Percentiles rank a stretch among this genome's conserved stretches.
Conservation (phyloP, 306 rosid genomes). For the Cucurbita ficifolia region DNA sequence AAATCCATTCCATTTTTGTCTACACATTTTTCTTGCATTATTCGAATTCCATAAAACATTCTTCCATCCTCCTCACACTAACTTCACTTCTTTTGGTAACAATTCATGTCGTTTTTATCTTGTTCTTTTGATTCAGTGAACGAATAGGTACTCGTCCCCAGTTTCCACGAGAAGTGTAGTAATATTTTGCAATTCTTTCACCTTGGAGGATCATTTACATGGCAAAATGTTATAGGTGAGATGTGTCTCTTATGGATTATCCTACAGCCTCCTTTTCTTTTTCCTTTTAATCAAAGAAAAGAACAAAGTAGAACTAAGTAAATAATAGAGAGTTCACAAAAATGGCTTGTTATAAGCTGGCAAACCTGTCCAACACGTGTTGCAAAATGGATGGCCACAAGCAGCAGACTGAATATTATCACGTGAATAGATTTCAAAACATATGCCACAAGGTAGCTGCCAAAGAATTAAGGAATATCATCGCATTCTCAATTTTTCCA, state of each 20-base stretch:
- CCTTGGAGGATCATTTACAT: background rate
- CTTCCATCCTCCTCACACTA: background rate
- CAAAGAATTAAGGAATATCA: conserved; percentile 6
- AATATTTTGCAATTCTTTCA: background rate
- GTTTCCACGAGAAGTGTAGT: background rate
- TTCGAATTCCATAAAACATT: background rate
- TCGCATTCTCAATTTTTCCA: background rate
- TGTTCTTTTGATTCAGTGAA: background rate
- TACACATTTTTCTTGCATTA: background rate
- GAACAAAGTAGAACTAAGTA: background rate
- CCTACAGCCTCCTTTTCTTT: background rate
- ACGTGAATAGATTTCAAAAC: conserved; percentile 35
- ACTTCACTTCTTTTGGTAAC: background rate
- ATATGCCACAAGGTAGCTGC: conserved; percentile 45
- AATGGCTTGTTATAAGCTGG: background rate
- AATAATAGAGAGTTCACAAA: background rate
- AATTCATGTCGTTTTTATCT: background rate
- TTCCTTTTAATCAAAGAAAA: too few relatives aligned
- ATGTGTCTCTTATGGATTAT: background rate
- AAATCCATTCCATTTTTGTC: background rate
- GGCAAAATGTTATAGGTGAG: background rate
- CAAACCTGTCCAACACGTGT: conserved; percentile 43
- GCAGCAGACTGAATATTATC: conserved; percentile 25
- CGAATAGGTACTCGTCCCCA: background rate
- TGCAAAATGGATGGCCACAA: conserved; percentile 53